These are phyloP conservation scores for Iberis amara DNA, from an alignment of 441 rosid species.

Conservation along the genomic window DNA sequence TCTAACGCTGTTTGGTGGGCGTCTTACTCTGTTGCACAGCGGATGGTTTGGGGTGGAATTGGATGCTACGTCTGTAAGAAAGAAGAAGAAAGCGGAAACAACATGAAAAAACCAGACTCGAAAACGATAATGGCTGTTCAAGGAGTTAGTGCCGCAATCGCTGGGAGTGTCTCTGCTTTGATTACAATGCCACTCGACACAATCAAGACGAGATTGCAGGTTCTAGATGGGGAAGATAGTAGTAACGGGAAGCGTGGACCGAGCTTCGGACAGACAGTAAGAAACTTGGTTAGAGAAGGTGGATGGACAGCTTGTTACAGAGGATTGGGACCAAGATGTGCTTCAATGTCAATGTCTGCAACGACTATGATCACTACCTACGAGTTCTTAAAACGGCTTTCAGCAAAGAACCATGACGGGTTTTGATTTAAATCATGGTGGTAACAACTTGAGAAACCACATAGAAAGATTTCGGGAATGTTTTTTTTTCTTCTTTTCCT, in stretches of 20 bases:
- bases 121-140: slow-evolving; percentile 80
- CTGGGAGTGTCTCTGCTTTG: slow-evolving; percentile 79
- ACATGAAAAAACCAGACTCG: slow-evolving; percentile 42
- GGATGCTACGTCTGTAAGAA: slow-evolving; percentile 40
- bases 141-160: slow-evolving; percentile 87
- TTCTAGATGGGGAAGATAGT: slow-evolving; percentile 46
- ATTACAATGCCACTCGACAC: slow-evolving; percentile 94
- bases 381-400: slow-evolving; percentile 67
- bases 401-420: slow-evolving; percentile 44
- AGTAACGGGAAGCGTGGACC: slow-evolving; percentile 47
- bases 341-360: slow-evolving; percentile 76
- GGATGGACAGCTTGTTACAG: slow-evolving; percentile 76
- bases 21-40: slow-evolving; percentile 55
- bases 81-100: slow-evolving; percentile 28
- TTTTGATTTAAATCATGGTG: background rate
- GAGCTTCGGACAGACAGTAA: slow-evolving; percentile 46
- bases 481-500: background rate
- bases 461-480: slow-evolving; percentile 16
- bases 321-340: slow-evolving; percentile 73
- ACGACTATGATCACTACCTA: slow-evolving; percentile 78
- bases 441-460: slow-evolving; percentile 4
- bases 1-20: slow-evolving; percentile 77
- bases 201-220: slow-evolving; percentile 81
- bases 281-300: slow-evolving; percentile 64
- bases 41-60: slow-evolving; percentile 46